Evolutionary conservation across 2,329 filamentous ascomycete species (phyloP).

Genomic region (Thelonectria blattea): DNA sequence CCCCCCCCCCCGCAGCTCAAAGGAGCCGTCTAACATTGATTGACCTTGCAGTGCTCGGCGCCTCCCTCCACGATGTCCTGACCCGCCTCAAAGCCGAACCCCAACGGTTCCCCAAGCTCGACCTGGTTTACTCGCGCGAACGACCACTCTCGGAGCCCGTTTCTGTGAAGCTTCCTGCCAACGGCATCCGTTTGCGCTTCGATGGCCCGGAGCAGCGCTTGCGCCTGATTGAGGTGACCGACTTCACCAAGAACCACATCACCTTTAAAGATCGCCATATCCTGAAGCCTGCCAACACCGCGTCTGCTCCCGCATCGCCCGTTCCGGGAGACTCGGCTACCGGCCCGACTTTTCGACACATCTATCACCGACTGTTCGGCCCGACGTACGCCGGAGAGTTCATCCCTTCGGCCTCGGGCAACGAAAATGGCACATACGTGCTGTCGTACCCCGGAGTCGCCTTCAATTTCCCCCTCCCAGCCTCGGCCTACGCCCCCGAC

Average conservation of each 20-base stretch:
- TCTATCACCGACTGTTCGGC: constrained; percentile 92
- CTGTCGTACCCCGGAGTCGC: constrained; percentile 94
- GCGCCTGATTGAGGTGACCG: constrained; percentile 86
- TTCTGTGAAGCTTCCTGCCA: constrained; percentile 76
- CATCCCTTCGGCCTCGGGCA: constrained; percentile 65
- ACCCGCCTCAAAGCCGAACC: constrained; percentile 89
- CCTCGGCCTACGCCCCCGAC: constrained; percentile 73
- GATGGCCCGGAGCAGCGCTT: constrained; percentile 92
- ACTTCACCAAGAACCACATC: constrained; percentile 85
- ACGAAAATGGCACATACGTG: constrained; percentile 76
- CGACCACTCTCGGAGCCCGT: constrained; percentile 78
- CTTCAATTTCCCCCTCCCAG: constrained; percentile 84
- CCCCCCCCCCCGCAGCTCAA: not conserved
- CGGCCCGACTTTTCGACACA: constrained; percentile 83
- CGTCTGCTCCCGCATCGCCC: constrained; percentile 44
- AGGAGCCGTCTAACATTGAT: not conserved
- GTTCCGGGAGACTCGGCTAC: constrained; percentile 41
- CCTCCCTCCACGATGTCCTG: constrained; percentile 88
- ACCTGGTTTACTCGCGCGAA: constrained; percentile 79
- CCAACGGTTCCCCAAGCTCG: constrained; percentile 79
- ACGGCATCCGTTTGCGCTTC: constrained; percentile 89
- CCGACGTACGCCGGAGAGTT: constrained; percentile 96
- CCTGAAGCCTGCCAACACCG: constrained; percentile 63
- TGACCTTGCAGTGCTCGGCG: constrained; percentile 72
- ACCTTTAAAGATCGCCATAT: constrained; percentile 83